A percentile compares a stretch with the other conserved stretches of the same genome.
Conservation (phyloP, 1,139 yeast species). For the Blastobotrys illinoisensis region DNA sequence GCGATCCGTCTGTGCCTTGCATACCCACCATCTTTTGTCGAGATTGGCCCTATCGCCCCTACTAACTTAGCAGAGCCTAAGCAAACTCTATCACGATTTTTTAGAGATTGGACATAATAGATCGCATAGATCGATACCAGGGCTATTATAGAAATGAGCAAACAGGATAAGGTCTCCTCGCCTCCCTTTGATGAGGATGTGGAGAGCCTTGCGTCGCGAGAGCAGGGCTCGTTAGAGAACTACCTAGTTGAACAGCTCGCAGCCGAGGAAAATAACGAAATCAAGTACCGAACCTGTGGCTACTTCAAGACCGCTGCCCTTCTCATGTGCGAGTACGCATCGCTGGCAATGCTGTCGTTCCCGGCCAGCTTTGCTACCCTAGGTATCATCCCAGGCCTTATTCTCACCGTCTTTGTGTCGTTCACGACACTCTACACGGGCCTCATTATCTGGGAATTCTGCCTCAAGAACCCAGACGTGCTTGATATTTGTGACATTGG, state of each 20-base stretch:
- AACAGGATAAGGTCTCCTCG: not conserved
- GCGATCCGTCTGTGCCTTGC: not conserved
- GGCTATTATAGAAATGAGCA: not conserved
- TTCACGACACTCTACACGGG: slow-evolving; percentile 52
- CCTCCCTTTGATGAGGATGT: not conserved
- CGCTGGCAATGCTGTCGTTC: slow-evolving; percentile 58
- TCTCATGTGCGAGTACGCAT: slow-evolving; percentile 54
- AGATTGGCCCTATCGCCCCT: no score
- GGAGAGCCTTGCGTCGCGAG: slow-evolving; percentile 3
- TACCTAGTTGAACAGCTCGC: slow-evolving; percentile 26
- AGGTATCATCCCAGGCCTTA: slow-evolving; percentile 54
- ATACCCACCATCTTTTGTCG: not conserved
- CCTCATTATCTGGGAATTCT: slow-evolving; percentile 47
- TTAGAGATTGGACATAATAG: no score
- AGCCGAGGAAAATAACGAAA: slow-evolving; percentile 32
- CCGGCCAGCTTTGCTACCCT: slow-evolving; percentile 60
- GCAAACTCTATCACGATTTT: no score
- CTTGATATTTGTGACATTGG: slow-evolving; percentile 56
- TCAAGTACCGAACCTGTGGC: slow-evolving; percentile 49
- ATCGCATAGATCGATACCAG: not conserved
- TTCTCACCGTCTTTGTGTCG: slow-evolving; percentile 49
- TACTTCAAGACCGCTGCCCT: slow-evolving; percentile 57
- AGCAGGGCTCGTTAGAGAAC: slow-evolving; percentile 27
- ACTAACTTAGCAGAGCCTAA: no score
- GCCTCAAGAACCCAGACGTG: slow-evolving; percentile 48